Percentiles rank a stretch among this genome's conserved stretches.
phyloP scores from a whole-genome alignment of 257 asterid species.

The Ballota nigra region DNA sequence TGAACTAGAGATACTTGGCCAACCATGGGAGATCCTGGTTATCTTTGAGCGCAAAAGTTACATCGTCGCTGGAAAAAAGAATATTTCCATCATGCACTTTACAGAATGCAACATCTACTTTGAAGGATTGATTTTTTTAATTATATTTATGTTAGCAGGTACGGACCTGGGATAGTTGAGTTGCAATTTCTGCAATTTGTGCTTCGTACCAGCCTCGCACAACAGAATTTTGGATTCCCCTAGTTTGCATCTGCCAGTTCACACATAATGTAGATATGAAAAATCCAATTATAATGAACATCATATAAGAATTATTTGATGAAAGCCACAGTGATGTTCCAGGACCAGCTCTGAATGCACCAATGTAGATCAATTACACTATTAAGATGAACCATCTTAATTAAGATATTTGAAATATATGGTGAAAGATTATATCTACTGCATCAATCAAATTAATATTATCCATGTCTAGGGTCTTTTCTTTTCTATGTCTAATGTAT shows the following conservation, averaged over 20 bases:
- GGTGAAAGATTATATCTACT: no score
- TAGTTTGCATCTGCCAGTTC: slow-evolving; percentile 79
- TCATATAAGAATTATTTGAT: no score
- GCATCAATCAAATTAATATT: no score
- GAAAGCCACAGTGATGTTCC: no score
- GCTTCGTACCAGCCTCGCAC: slow-evolving; percentile 73
- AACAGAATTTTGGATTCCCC: slow-evolving; percentile 86
- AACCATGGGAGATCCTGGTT: slow-evolving; percentile 89
- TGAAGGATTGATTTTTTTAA: neutral
- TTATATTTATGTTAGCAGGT: neutral
- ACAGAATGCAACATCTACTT: neutral
- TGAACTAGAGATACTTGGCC: slow-evolving; percentile 62
- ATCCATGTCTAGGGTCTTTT: no score
- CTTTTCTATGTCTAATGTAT: no score
- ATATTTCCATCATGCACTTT: neutral
- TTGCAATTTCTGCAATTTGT: slow-evolving; percentile 92
- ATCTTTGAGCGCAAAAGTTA: slow-evolving; percentile 84
- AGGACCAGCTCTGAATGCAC: neutral
- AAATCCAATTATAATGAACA: neutral
- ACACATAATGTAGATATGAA: slow-evolving; percentile 7
- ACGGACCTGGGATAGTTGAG: slow-evolving; percentile 90
- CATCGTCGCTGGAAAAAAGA: slow-evolving; percentile 70
- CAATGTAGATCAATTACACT: neutral
- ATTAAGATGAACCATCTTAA: neutral
- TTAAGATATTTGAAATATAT: no score